These are phyloP conservation scores for Thalassiosira exigua DNA, from an alignment of 352 stramenopile species.

Conservation along the genomic window DNA sequence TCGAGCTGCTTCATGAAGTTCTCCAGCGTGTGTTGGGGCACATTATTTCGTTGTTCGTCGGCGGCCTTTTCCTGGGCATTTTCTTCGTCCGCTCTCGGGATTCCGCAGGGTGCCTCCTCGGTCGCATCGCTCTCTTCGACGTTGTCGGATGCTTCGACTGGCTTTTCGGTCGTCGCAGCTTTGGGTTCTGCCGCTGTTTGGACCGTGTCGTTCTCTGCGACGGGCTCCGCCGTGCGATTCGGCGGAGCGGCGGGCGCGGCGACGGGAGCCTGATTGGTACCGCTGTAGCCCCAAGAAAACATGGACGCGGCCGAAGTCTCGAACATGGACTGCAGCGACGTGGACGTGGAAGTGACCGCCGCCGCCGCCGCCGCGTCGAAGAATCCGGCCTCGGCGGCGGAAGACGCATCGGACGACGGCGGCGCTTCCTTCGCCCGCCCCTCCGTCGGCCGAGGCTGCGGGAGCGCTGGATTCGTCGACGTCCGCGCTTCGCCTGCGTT, in stretches of 20 bases:
- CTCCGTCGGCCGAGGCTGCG: not conserved
- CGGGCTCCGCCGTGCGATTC: not conserved
- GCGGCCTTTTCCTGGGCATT: too few relatives aligned
- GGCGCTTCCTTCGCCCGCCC: too few relatives aligned
- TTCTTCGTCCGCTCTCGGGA: too few relatives aligned
- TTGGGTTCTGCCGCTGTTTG: not conserved
- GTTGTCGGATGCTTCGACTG: too few relatives aligned
- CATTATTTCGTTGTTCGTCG: conserved; percentile 20
- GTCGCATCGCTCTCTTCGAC: too few relatives aligned
- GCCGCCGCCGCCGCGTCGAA: conserved; percentile 30
- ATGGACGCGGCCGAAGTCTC: conserved; percentile 43
- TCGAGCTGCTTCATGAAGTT: conserved; percentile 79
- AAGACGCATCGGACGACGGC: not conserved
- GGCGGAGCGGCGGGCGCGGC: not conserved
- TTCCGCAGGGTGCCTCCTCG: too few relatives aligned
- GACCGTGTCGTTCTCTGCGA: not conserved
- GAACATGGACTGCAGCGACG: conserved; percentile 46
- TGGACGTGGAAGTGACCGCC: conserved; percentile 22
- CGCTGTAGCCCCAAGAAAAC: conserved; percentile 54
- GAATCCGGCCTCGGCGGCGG: conserved; percentile 23
- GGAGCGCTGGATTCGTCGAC: too few relatives aligned
- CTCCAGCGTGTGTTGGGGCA: conserved; percentile 60
- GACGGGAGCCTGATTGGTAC: conserved; percentile 2
- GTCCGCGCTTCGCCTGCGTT: too few relatives aligned
- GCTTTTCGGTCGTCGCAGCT: not conserved